These are phyloP conservation scores for Candida golubevii DNA, from an alignment of 805 yeast genomes.

Conservation along the genomic window DNA sequence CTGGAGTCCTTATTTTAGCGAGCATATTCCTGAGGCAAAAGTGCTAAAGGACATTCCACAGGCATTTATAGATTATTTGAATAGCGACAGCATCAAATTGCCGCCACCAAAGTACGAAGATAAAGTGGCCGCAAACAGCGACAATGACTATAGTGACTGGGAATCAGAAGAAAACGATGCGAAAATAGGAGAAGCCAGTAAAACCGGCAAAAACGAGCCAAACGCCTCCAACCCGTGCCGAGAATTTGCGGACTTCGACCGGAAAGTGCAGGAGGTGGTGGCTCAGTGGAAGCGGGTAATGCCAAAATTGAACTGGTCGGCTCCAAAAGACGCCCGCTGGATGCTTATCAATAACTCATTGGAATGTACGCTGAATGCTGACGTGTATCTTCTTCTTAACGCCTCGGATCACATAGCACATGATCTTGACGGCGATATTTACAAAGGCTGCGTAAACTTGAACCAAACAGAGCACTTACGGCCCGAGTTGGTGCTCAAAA, in stretches of 20 bases:
- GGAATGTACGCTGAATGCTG: constrained; percentile 67
- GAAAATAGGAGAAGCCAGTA: not conserved
- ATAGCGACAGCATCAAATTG: constrained; percentile 19
- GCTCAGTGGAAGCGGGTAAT: constrained; percentile 56
- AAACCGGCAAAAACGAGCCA: not conserved
- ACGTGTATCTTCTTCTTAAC: constrained; percentile 74
- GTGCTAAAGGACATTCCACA: constrained; percentile 31
- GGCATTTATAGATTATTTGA: constrained; percentile 31
- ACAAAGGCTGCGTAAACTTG: constrained; percentile 41
- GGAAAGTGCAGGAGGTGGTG: constrained; percentile 44
- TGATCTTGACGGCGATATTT: constrained; percentile 66
- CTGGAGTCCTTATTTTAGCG: constrained; percentile 29
- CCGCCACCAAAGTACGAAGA: constrained; percentile 12
- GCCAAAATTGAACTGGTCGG: constrained; percentile 95
- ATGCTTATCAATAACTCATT: constrained; percentile 73
- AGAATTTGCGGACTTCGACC: constrained; percentile 58
- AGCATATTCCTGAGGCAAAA: constrained; percentile 19
- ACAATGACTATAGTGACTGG: constrained; percentile 75
- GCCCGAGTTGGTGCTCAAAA: constrained; percentile 68
- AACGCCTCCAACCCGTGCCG: constrained; percentile 16
- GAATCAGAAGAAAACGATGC: constrained; percentile 36
- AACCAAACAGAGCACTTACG: constrained; percentile 22
- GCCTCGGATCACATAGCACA: constrained; percentile 86
- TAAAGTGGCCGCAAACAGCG: constrained; percentile 34
- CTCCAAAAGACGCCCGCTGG: constrained; percentile 95